Percentiles rank a stretch among this genome's conserved stretches.
Conservation (phyloP, 2,329 filamentous ascomycete genomes). For the Fusarium devonianum region DNA sequence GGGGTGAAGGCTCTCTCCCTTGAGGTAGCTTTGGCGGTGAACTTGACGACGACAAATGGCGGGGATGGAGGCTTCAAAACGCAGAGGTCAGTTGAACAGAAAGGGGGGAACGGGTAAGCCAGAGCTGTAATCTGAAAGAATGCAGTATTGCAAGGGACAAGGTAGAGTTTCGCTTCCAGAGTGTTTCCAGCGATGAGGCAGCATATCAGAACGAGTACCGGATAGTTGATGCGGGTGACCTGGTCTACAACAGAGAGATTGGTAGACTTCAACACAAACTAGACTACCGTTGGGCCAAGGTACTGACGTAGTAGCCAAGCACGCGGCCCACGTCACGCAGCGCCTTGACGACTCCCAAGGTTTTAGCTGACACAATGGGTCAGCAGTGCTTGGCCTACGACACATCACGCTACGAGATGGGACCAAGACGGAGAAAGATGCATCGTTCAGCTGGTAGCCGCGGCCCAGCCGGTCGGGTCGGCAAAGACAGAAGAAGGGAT, state of each 20-base stretch:
- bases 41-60: neutral
- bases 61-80: neutral
- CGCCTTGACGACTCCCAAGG: neutral
- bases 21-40: neutral
- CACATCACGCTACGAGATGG: neutral
- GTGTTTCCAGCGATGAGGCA: too few relatives aligned
- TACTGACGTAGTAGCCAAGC: too few relatives aligned
- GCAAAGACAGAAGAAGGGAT: neutral
- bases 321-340: neutral
- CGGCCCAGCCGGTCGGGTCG: slow-evolving; percentile 24
- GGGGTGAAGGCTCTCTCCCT: slow-evolving; percentile 8
- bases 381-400: slow-evolving; percentile 6
- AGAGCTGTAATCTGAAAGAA: neutral
- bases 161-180: neutral
- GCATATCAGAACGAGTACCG: too few relatives aligned
- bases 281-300: too few relatives aligned
- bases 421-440: slow-evolving; percentile 8
- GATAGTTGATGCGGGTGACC: too few relatives aligned
- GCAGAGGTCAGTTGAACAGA: too few relatives aligned
- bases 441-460: slow-evolving; percentile 21
- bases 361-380: slow-evolving; percentile 12
- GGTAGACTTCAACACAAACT: too few relatives aligned
- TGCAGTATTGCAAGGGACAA: neutral
- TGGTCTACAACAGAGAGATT: too few relatives aligned
- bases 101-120: neutral